Conservation (phyloP, 257 asterid species). For the Nicotiana attenuata region DNA sequence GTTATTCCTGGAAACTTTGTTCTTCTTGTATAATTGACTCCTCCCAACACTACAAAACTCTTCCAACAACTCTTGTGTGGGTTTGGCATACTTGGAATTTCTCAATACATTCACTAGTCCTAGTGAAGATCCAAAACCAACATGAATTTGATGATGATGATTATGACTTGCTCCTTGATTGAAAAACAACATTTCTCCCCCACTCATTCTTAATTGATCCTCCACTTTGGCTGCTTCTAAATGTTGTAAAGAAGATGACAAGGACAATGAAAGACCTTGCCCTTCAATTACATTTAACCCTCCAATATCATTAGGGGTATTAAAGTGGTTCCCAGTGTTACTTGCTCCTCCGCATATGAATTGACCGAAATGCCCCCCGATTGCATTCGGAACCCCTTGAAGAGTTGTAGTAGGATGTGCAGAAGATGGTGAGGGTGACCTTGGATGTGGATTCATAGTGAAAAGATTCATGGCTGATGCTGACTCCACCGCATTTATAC, state of each 20-base stretch:
- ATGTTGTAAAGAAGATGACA: conserved; percentile 70
- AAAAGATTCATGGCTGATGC: conserved; percentile 79
- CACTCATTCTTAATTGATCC: conserved; percentile 49
- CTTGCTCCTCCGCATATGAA: conserved; percentile 41
- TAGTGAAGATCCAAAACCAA: conserved; percentile 38
- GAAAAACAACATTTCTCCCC: conserved; percentile 61
- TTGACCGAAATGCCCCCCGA: conserved; percentile 41
- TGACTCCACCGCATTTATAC: conserved; percentile 52
- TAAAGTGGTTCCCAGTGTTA: conserved; percentile 6
- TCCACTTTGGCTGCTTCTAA: conserved; percentile 69
- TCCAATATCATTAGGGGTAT: conserved; percentile 45
- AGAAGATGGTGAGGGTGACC: conserved; percentile 57
- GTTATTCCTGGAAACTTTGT: conserved; percentile 31
- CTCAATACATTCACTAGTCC: conserved; percentile 54
- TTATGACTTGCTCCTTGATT: conserved; percentile 47
- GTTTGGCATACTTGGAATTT: conserved; percentile 67
- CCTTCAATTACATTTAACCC: conserved; percentile 41
- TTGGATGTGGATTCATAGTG: conserved; percentile 60
- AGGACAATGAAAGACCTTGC: conserved; percentile 76
- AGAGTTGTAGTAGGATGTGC: conserved; percentile 39
- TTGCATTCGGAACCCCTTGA: conserved; percentile 33
- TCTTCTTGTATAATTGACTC: conserved; percentile 59
- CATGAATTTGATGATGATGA: conserved; percentile 29
- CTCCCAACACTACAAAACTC: conserved; percentile 91
- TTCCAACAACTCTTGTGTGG: conserved; percentile 77